Evolutionary conservation across 2,329 filamentous ascomycete species (phyloP), one percentile per base, ranked within the genome.

Genomic region (Penicillium sp.): DNA sequence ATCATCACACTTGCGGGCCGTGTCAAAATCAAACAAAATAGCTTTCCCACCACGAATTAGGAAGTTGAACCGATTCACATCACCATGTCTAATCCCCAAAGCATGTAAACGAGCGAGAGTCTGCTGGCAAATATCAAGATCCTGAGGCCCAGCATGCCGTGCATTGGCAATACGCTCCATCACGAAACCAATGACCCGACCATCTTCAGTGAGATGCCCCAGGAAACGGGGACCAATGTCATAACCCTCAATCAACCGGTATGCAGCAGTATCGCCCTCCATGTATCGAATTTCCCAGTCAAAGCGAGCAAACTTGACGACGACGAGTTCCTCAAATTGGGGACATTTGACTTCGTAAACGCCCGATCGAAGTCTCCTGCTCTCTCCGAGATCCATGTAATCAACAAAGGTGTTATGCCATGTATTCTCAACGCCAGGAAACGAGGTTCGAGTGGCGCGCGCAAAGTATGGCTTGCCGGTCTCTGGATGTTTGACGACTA

Each of bases 381-480:
- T 28, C 33, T n/a, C 3, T 9, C 13, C 24, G 1, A 38, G 32
- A n/a, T 45, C 17, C 13, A 29, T 12, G 5, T n/a, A 39, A 29
- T 29, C 24, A 22, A 45, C 6, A 6, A 29, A 56, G 1, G 48
- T 59, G 24, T 8, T 21, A 52, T 66, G 57, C 61, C 62, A 66
- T 6, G 41, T 53, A 41, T 59, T 57, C 19, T 37, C 15, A 22
- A 65, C 53, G 0, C 51, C 35, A 8, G 55, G 54, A 39, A 64
- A 64, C 24, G 40, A n/a, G 24, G 58, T 61, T 6, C 28, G 43
- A 12, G 8, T 48, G 9, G 35, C 34, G n/a, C 31, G 43, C n/a
- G 51, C 43, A 47, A 67, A 64, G 32, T 53, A n/a, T 15, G 60
- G 59, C 9, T 45, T 31, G 19, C 52, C 57, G 15, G 46, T 47